Evolutionary conservation across 768 basidiomycete species (phyloP).

Genomic region (Leucogyrophana mollusca): DNA sequence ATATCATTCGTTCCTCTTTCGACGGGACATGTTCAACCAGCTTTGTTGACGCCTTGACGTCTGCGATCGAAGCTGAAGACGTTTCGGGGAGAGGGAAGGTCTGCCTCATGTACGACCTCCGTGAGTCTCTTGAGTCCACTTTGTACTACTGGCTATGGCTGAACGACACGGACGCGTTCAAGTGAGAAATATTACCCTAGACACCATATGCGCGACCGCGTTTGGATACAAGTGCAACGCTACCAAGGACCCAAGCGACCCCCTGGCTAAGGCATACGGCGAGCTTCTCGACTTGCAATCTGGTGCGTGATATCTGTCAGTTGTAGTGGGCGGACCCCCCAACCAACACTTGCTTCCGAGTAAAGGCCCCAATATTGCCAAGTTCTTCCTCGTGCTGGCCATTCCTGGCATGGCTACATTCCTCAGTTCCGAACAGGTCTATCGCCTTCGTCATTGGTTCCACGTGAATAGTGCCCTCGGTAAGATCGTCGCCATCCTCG

Average conservation of each 20-base stretch:
- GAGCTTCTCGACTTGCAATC: slow-evolving; percentile 40
- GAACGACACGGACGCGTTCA: no score
- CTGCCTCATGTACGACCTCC: slow-evolving; percentile 43
- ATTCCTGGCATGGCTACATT: no score
- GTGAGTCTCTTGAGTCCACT: slow-evolving; percentile 27
- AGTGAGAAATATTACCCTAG: slow-evolving; percentile 54
- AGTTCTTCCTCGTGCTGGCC: no score
- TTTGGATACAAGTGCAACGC: slow-evolving; percentile 50
- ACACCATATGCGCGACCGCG: slow-evolving; percentile 51
- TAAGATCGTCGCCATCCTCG: no score
- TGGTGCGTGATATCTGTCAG: no score
- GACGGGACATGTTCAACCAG: slow-evolving; percentile 17
- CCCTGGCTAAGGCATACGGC: slow-evolving; percentile 48
- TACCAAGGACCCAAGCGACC: slow-evolving; percentile 45
- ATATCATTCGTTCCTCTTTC: neutral
- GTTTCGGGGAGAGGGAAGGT: slow-evolving; percentile 24
- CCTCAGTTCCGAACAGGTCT: no score
- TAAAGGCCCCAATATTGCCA: no score
- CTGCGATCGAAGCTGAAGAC: slow-evolving; percentile 26
- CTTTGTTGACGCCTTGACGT: slow-evolving; percentile 38
- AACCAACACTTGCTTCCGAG: no score
- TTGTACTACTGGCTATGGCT: no score
- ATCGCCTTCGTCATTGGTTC: no score
- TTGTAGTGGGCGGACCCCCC: no score
- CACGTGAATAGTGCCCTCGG: no score